Evolutionary conservation across 1,139 yeast genomes (phyloP).

Genomic region (Suhomyces bribrorum): DNA sequence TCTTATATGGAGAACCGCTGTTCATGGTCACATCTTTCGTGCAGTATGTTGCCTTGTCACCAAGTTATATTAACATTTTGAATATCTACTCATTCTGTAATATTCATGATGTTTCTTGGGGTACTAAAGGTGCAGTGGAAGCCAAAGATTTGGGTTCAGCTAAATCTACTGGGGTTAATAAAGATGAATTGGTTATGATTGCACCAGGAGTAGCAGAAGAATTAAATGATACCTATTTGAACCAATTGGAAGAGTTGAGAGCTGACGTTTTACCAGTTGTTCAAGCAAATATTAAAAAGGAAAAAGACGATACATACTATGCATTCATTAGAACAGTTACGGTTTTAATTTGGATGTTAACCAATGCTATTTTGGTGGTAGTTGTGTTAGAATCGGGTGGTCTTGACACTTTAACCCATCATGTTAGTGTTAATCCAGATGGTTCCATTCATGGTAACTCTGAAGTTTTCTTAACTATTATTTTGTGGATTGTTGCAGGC

Average conservation of each 20-base stretch:
- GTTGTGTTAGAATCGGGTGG: conserved; percentile 48
- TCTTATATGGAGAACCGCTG: conserved; percentile 74
- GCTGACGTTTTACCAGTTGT: conserved; percentile 27
- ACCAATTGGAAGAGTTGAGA: conserved; percentile 50
- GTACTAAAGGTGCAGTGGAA: conserved; percentile 72
- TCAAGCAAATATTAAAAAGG: conserved; percentile 24
- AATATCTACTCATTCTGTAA: conserved; percentile 85
- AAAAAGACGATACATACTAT: conserved; percentile 43
- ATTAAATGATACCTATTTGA: conserved; percentile 59
- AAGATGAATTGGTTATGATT: conserved; percentile 68
- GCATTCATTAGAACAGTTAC: conserved; percentile 49
- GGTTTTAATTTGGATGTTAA: conserved; percentile 48
- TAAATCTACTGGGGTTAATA: conserved; percentile 47
- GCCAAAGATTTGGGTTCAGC: conserved; percentile 74
- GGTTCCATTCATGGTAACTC: conserved; percentile 40
- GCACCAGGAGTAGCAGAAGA: conserved; percentile 66
- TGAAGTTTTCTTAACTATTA: conserved; percentile 43
- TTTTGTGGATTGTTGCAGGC: conserved; percentile 53
- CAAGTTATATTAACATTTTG: conserved; percentile 74
- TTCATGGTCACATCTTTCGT: conserved; percentile 73
- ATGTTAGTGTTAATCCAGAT: conserved; percentile 23
- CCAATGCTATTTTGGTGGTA: conserved; percentile 45
- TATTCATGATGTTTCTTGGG: conserved; percentile 87
- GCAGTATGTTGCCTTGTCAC: conserved; percentile 71
- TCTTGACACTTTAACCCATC: conserved; percentile 29